These are phyloP conservation scores for Colletotrichum sublineola DNA, from an alignment of 2,329 filamentous ascomycete genomes.

Conservation along the genomic window DNA sequence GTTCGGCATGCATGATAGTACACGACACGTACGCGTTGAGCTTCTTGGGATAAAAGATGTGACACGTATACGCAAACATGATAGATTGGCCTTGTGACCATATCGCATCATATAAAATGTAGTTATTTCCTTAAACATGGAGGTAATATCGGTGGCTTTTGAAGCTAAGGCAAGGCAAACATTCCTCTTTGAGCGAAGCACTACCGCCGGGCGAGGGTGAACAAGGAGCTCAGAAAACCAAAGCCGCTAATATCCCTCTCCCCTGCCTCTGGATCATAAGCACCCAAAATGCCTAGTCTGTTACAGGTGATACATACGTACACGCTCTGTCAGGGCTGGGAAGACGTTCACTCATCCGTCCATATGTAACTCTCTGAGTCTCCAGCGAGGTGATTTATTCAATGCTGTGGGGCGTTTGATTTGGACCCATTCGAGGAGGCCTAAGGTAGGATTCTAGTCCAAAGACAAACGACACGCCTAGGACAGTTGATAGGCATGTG, in stretches of 20 bases:
- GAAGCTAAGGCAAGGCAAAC: constrained; percentile 5
- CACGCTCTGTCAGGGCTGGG: not conserved
- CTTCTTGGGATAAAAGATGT: not conserved
- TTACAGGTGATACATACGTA: not conserved
- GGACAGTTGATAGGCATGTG: constrained; percentile 6
- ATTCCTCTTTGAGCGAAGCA: constrained; percentile 17
- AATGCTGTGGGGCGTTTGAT: not conserved
- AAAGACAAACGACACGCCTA: constrained; percentile 7
- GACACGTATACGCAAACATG: not conserved
- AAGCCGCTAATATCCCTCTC: not conserved
- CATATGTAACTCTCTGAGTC: not conserved
- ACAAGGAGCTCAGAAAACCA: constrained; percentile 1
- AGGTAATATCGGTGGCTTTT: not conserved
- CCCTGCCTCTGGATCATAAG: constrained; percentile 5
- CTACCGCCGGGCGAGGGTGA: not conserved
- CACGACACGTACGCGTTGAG: not conserved
- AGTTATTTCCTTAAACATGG: not conserved
- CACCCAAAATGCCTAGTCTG: not conserved
- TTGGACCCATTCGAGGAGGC: not conserved
- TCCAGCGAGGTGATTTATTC: constrained; percentile 6
- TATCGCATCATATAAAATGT: constrained; percentile 1
- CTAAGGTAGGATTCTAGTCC: not conserved
- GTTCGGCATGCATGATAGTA: not conserved
- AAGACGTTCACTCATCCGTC: not conserved
- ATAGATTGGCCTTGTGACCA: not conserved